Evolutionary conservation across 140 eudicot genomes (phyloP).

Genomic region (Cichorium intybus): DNA sequence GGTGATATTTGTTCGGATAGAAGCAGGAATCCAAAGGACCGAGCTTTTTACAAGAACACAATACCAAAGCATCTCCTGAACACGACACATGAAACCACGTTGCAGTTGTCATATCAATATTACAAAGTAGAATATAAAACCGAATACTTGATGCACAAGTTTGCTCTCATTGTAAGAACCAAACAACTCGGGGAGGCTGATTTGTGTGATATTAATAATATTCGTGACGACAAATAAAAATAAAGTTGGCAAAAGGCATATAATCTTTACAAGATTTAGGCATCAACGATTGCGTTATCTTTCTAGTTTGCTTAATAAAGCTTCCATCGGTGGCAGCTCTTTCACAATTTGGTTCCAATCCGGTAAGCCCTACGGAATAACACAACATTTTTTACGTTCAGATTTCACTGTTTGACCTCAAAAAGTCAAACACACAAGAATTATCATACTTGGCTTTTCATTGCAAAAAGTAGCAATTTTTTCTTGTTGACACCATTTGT

Average conservation of each 20-base stretch:
- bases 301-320: constrained; percentile 87
- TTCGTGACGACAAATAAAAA: background rate
- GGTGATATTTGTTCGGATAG: background rate
- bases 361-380: constrained; percentile 72
- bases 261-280: constrained; percentile 12
- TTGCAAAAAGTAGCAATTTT: background rate
- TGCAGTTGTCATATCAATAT: constrained; percentile 6
- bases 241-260: background rate
- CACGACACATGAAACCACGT: constrained; percentile 6
- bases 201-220: constrained; percentile 4
- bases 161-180: background rate
- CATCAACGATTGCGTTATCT: constrained; percentile 37
- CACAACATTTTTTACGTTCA: background rate
- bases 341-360: constrained; percentile 87
- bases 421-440: constrained; percentile 15
- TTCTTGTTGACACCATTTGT: background rate
- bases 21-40: constrained; percentile 13
- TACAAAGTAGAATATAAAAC: constrained; percentile 21
- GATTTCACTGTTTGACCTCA: constrained; percentile 12
- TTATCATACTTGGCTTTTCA: constrained; percentile 4
- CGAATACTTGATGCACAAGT: constrained; percentile 21
- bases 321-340: constrained; percentile 91
- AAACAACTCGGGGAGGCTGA: background rate
- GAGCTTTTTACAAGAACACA: constrained; percentile 23
- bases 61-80: constrained; percentile 23